These are phyloP conservation scores for Saturnispora sanitii DNA, from an alignment of 805 yeast species.

Conservation along the genomic window DNA sequence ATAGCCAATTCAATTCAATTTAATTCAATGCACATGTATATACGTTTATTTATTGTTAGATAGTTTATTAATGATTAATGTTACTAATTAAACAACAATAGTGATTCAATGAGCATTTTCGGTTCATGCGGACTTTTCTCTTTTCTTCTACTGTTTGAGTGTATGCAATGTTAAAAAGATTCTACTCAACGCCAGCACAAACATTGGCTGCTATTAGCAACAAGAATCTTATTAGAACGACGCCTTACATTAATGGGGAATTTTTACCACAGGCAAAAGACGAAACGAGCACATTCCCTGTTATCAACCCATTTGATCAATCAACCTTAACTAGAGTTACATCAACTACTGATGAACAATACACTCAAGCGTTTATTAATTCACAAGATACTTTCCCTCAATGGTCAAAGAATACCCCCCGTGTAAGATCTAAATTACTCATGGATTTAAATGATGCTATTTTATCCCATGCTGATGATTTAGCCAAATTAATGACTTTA, in stretches of 20 bases:
- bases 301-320: slow-evolving; percentile 63
- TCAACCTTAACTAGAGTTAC: slow-evolving; percentile 45
- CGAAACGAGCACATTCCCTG: slow-evolving; percentile 44
- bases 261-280: slow-evolving; percentile 36
- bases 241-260: slow-evolving; percentile 55
- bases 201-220: slow-evolving; percentile 27
- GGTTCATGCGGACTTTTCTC: not conserved
- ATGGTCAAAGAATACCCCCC: slow-evolving; percentile 41
- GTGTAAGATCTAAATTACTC: slow-evolving; percentile 46
- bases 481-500: slow-evolving; percentile 53
- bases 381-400: slow-evolving; percentile 44
- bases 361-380: slow-evolving; percentile 40
- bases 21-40: too few relatives aligned
- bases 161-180: not conserved
- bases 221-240: slow-evolving; percentile 40
- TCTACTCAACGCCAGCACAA: slow-evolving; percentile 2
- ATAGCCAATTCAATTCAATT: too few relatives aligned
- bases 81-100: too few relatives aligned
- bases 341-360: slow-evolving; percentile 38
- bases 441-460: slow-evolving; percentile 42
- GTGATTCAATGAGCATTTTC: not conserved
- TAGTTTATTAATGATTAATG: not conserved
- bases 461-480: slow-evolving; percentile 47
- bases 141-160: not conserved
- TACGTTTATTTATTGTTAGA: too few relatives aligned